Percentiles rank a stretch among this genome's conserved stretches.
Evolutionary conservation across 2,329 filamentous ascomycete species (phyloP).

Genomic region (Colletotrichum sansevieriae): DNA sequence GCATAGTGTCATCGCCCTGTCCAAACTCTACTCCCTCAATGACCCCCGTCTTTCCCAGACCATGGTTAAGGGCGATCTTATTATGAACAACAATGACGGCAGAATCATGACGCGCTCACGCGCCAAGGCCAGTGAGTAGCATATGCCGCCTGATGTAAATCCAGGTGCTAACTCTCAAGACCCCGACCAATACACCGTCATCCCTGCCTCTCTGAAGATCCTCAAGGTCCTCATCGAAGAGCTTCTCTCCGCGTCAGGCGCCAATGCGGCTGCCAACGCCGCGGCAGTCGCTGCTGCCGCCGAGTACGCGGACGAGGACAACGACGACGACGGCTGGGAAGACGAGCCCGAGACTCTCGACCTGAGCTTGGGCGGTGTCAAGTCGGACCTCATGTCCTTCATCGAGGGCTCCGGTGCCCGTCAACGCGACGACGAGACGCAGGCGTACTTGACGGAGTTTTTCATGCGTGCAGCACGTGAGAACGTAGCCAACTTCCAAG

Average conservation of each 20-base stretch:
- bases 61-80: constrained; percentile 90
- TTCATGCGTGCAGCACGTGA: constrained; percentile 74
- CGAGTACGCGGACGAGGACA: constrained; percentile 70
- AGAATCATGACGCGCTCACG: constrained; percentile 95
- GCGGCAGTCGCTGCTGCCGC: constrained; percentile 69
- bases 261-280: constrained; percentile 70
- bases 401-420: constrained; percentile 71
- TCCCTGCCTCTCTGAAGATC: constrained; percentile 93
- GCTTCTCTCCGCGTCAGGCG: constrained; percentile 82
- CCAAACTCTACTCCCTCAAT: constrained; percentile 89
- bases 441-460: constrained; percentile 85
- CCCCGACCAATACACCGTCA: constrained; percentile 89
- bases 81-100: constrained; percentile 77
- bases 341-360: constrained; percentile 84
- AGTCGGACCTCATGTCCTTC: constrained; percentile 85
- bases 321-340: constrained; percentile 89
- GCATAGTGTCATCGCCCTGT: constrained; percentile 86
- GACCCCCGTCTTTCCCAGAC: constrained; percentile 84
- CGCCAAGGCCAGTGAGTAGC: constrained; percentile 78
- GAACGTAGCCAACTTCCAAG: constrained; percentile 67
- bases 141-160: constrained; percentile 41
- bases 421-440: constrained; percentile 89
- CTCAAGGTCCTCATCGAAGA: constrained; percentile 96
- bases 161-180: constrained; percentile 60
- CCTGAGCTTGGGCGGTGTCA: constrained; percentile 76